Evolutionary conservation across 805 yeast species (phyloP).

Genomic region (Isabelozyma rhagii): DNA sequence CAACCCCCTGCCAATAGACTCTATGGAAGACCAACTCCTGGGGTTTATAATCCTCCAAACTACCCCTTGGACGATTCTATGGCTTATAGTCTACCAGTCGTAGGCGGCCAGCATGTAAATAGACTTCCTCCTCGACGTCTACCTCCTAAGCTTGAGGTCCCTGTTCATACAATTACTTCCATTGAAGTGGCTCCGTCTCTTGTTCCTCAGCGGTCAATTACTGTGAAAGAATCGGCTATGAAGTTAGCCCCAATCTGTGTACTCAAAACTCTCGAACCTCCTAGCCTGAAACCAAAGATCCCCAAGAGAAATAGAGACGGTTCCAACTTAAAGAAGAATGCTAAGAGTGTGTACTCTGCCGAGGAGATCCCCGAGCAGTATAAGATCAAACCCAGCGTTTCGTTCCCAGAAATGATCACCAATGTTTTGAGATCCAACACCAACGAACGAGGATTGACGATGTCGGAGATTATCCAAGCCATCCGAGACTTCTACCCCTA

Average conservation of each 20-base stretch:
- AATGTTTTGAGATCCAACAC: constrained; percentile 70
- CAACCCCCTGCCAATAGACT: constrained; percentile 41
- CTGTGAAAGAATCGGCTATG: constrained; percentile 15
- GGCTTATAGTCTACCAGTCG: constrained; percentile 8
- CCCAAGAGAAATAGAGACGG: constrained; percentile 27
- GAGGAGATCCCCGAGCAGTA: constrained; percentile 90
- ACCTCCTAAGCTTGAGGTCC: constrained; percentile 34
- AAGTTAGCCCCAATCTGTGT: constrained; percentile 26
- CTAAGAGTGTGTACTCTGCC: constrained; percentile 63
- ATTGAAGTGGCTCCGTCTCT: constrained; percentile 17
- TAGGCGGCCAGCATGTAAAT: neutral
- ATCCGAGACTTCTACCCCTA: constrained; percentile 88
- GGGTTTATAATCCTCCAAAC: neutral
- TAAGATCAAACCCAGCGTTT: constrained; percentile 77
- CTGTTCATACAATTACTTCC: constrained; percentile 22
- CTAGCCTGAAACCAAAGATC: constrained; percentile 26
- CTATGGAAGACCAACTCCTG: constrained; percentile 22
- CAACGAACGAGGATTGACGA: constrained; percentile 63
- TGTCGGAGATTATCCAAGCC: constrained; percentile 73
- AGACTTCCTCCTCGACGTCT: constrained; percentile 23
- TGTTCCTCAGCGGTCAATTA: constrained; percentile 25
- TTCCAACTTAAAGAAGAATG: constrained; percentile 43
- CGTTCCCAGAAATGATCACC: constrained; percentile 79
- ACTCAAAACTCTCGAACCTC: constrained; percentile 30
- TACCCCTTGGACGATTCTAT: neutral